Evolutionary conservation across 2,329 filamentous ascomycete species (phyloP).

Genomic region (Clarireedia hainanense): DNA sequence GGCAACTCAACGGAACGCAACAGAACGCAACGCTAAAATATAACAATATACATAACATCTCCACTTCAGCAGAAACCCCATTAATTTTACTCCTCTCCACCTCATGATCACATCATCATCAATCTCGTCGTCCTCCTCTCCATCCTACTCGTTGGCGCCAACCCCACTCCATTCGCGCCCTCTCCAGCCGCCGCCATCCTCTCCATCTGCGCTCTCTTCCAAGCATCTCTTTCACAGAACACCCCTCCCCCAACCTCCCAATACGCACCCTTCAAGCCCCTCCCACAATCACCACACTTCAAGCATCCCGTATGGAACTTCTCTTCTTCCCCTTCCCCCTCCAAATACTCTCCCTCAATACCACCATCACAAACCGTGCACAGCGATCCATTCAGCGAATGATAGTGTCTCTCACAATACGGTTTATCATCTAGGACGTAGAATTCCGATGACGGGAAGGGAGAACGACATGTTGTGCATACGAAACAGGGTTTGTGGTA

Average conservation of each 20-base stretch:
- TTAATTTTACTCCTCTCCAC: neutral
- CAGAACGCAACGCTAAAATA: no score
- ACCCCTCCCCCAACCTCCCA: slow-evolving; percentile 76
- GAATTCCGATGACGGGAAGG: slow-evolving; percentile 83
- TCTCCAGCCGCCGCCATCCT: slow-evolving; percentile 19
- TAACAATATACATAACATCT: no score
- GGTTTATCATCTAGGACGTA: slow-evolving; percentile 84
- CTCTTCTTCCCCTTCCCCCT: slow-evolving; percentile 59
- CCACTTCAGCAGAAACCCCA: neutral
- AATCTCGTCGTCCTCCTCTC: slow-evolving; percentile 41
- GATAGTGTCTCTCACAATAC: slow-evolving; percentile 89
- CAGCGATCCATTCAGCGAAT: slow-evolving; percentile 79
- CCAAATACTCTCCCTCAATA: slow-evolving; percentile 90
- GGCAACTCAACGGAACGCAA: no score
- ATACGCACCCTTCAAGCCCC: slow-evolving; percentile 73
- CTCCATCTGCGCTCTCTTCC: slow-evolving; percentile 20
- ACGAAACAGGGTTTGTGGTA: slow-evolving; percentile 96
- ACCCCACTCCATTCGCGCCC: slow-evolving; percentile 16
- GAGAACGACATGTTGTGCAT: slow-evolving; percentile 72
- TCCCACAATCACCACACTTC: slow-evolving; percentile 70
- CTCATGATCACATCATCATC: slow-evolving; percentile 38
- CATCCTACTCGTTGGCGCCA: slow-evolving; percentile 28
- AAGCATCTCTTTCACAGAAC: slow-evolving; percentile 84
- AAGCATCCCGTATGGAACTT: slow-evolving; percentile 90
- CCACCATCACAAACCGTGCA: slow-evolving; percentile 73